A percentile compares a stretch with the other conserved stretches of the same genome.
Conservation (phyloP, 1,284 basidiomycete genomes). For the Ceratobasidium papillatum region DNA sequence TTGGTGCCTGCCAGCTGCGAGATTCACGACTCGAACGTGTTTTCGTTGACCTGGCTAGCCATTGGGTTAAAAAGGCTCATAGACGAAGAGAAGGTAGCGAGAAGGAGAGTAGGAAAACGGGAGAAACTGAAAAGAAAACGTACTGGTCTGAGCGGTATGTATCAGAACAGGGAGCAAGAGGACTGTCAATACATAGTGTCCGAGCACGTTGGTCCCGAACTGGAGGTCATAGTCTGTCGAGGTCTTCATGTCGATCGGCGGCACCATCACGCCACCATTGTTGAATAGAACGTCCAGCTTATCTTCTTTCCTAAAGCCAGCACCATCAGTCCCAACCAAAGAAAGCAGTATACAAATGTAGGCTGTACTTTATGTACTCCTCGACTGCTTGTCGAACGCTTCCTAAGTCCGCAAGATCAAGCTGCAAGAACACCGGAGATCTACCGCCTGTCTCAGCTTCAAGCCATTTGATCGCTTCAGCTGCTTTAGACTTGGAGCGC, state of each 20-base stretch:
- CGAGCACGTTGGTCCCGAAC: constrained; percentile 68
- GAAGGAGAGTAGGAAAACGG: neutral
- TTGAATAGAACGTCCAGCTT: constrained; percentile 63
- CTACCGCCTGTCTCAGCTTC: constrained; percentile 53
- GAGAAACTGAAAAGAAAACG: neutral
- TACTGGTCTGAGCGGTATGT: constrained; percentile 16
- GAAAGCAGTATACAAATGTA: no score
- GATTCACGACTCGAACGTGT: constrained; percentile 16
- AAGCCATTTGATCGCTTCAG: constrained; percentile 57
- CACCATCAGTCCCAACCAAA: neutral
- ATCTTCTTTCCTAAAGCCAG: constrained; percentile 55
- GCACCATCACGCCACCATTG: constrained; percentile 66
- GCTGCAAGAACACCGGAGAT: constrained; percentile 61
- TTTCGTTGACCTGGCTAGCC: neutral
- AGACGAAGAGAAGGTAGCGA: neutral
- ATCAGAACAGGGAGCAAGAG: constrained; percentile 61
- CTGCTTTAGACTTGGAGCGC: constrained; percentile 51
- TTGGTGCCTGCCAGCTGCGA: neutral
- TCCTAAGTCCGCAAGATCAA: constrained; percentile 67
- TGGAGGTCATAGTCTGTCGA: constrained; percentile 65
- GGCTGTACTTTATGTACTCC: constrained; percentile 60
- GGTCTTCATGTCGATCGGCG: constrained; percentile 58
- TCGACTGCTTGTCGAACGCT: constrained; percentile 62
- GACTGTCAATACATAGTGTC: constrained; percentile 61
- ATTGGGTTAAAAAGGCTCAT: neutral